Evolutionary conservation across 208 protist genomes (phyloP), one percentile per base, ranked within the genome.

Genomic region (Leishmania tropica): DNA sequence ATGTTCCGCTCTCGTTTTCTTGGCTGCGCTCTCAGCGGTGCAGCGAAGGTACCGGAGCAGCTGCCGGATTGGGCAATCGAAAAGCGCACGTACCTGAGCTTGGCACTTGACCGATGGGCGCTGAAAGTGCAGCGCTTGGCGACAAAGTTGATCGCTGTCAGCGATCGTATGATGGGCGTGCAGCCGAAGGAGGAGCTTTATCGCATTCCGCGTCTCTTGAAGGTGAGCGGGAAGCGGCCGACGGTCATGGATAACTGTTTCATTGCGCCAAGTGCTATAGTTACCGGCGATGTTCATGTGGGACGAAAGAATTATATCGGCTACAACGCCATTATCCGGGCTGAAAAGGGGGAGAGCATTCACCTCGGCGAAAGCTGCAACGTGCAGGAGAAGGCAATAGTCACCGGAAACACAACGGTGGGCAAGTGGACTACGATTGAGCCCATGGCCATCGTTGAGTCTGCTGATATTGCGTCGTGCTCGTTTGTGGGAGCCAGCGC

Each of bases 271-370:
- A 96, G 92, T 78, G 95, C 95, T 1, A 78, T 98, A 60, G 78
- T 98, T 0, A 92, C 91, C 2, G 95, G 95, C 51, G 93, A 98
- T 79, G 95, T 98, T 31, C 92, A 93, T 68, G 85, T 98, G 56
- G 95, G 93, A 3, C 83, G 95, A 31, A 98, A 98, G 81, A 96
- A 96, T 74, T 96, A 96, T 85, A 96, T 98, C 79, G 95, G 95
- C 5, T 98, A 98, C 82, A 96, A 98, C 81, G 91, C 92, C 37
- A 94, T 96, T 81, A 82, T 98, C 70, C 93, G 95, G 24, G 95
- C 93, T 21, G 92, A 98, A 75, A 78, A 95, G 64, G 89, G 84
- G 45, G 92, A 97, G 70, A 93, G 87, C 51, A 94, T 98, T 80
- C 89, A 91, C 78, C 86, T 98, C 51, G 95, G 93, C n/a, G 95